phyloP scores from a whole-genome alignment of 2,329 filamentous ascomycete genomes.

The Colletotrichum liaoningense region DNA sequence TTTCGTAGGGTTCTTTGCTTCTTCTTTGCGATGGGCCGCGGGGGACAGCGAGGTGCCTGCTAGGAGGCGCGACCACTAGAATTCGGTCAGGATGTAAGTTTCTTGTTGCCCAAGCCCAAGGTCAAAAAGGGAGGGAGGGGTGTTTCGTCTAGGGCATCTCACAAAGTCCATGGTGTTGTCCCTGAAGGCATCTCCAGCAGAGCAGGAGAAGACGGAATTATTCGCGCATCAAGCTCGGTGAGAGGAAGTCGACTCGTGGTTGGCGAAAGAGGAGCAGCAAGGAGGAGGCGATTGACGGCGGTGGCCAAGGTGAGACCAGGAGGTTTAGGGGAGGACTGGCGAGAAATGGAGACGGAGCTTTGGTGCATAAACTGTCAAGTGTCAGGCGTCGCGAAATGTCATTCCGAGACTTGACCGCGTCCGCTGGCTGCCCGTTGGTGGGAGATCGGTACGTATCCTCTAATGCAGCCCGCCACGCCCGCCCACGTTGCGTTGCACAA shows the following conservation, averaged over 20 bases:
- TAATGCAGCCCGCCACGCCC: neutral
- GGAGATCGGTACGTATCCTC: conserved; percentile 10
- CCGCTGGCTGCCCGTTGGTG: neutral
- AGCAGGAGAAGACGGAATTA: neutral
- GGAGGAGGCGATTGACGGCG: neutral
- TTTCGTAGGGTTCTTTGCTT: conserved; percentile 71
- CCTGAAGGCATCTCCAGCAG: conserved; percentile 57
- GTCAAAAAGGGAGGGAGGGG: neutral
- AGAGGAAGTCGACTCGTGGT: neutral
- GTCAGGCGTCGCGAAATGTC: conserved; percentile 46
- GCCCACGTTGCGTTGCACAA: conserved; percentile 5
- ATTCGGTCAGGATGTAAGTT: conserved; percentile 1
- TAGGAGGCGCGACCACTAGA: conserved; percentile 75
- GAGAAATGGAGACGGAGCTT: conserved; percentile 12
- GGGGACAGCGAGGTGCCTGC: conserved; percentile 70
- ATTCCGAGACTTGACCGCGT: conserved; percentile 37
- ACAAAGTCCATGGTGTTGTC: conserved; percentile 67
- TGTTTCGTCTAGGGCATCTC: conserved; percentile 41
- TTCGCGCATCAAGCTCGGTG: conserved; percentile 24
- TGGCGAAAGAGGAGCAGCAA: no score
- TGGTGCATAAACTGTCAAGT: conserved; percentile 44
- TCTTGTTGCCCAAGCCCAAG: neutral
- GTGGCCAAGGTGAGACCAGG: conserved; percentile 4
- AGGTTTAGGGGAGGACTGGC: neutral
- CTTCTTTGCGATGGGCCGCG: conserved; percentile 66